Evolutionary conservation across 345 rosid genomes (phyloP).

Genomic region (Conringia planisiliqua): DNA sequence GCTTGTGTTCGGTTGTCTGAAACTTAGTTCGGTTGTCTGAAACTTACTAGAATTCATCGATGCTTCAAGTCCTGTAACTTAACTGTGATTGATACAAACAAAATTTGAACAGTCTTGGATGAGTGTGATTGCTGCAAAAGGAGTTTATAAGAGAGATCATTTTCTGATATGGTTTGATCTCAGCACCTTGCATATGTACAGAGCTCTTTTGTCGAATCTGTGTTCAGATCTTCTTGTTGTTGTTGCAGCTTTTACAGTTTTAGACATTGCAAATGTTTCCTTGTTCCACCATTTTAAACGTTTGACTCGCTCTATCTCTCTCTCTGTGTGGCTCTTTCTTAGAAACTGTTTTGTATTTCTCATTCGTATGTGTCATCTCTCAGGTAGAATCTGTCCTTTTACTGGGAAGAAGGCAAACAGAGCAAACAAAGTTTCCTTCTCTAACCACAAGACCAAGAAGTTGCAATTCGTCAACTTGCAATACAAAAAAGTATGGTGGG

Average conservation of each 20-base stretch:
- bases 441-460: slow-evolving; percentile 93
- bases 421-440: slow-evolving; percentile 88
- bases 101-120: neutral
- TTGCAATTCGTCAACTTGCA: slow-evolving; percentile 87
- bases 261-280: neutral
- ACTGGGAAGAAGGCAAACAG: slow-evolving; percentile 91
- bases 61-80: neutral
- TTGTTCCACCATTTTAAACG: neutral
- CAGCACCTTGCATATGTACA: no score
- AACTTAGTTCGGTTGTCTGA: neutral
- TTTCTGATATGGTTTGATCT: neutral
- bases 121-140: neutral
- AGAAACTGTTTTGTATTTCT: neutral
- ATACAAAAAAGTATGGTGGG: slow-evolving; percentile 95
- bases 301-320: neutral
- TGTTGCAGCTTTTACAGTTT: neutral
- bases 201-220: no score
- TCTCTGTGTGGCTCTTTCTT: neutral
- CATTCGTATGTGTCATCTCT: neutral
- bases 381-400: slow-evolving; percentile 89
- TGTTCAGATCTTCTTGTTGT: neutral
- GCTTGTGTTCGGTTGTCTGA: neutral
- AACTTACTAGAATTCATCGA: neutral
- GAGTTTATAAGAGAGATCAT: neutral
- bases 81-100: neutral